These are phyloP conservation scores for Candida caryicola DNA, from an alignment of 805 yeast genomes.

Conservation along the genomic window DNA sequence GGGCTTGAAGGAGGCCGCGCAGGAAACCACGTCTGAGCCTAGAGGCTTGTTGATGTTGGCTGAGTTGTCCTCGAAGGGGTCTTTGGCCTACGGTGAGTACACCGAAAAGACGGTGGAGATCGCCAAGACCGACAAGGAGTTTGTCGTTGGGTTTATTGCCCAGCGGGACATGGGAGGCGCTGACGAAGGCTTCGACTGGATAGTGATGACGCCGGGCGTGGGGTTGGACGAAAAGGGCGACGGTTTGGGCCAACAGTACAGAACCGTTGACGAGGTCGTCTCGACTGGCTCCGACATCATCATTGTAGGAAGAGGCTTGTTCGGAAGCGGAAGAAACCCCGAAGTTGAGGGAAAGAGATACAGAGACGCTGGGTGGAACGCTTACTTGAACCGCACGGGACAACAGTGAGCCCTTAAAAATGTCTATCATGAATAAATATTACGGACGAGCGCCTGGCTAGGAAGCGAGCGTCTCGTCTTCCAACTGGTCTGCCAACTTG, in stretches of 20 bases:
- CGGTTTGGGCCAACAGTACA: constrained; percentile 91
- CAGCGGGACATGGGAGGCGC: constrained; percentile 83
- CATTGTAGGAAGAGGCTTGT: constrained; percentile 97
- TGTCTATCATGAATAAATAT: neutral
- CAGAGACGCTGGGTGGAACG: constrained; percentile 92
- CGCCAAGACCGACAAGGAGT: constrained; percentile 75
- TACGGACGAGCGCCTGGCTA: neutral
- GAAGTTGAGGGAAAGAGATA: constrained; percentile 83
- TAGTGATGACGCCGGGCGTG: constrained; percentile 97
- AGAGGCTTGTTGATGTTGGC: constrained; percentile 94
- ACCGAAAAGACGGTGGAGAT: constrained; percentile 85
- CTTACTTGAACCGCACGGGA: constrained; percentile 53
- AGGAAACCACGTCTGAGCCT: constrained; percentile 68
- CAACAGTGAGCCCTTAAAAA: neutral
- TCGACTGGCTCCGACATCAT: constrained; percentile 88
- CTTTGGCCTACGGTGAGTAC: constrained; percentile 90
- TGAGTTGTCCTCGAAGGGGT: constrained; percentile 90
- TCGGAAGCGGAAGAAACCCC: constrained; percentile 93
- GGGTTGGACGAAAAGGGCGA: constrained; percentile 97
- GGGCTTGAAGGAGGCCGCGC: constrained; percentile 81
- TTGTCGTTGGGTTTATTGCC: constrained; percentile 96
- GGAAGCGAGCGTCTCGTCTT: constrained; percentile 15
- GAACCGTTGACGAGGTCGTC: constrained; percentile 85
- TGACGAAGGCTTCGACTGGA: constrained; percentile 89
- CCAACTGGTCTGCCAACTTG: constrained; percentile 31